Percentiles rank a stretch among this genome's conserved stretches.
Conservation (phyloP, 768 basidiomycete genomes). For the Leccinum disarticulatum region DNA sequence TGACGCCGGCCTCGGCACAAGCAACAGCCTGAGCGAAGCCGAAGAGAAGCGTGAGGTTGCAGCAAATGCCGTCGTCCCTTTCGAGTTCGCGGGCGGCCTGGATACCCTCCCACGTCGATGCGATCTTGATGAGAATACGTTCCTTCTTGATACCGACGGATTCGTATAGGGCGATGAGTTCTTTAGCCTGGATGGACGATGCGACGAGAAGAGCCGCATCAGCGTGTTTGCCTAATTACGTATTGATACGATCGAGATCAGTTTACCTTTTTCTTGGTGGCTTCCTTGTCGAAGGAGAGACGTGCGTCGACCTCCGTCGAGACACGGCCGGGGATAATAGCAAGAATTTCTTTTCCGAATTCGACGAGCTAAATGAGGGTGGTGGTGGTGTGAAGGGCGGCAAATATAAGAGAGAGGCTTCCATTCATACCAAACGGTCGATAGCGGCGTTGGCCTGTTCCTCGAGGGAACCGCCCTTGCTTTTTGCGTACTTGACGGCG, state of each 20-base stretch:
- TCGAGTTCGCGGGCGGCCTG: slow-evolving; percentile 98
- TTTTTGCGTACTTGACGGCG: slow-evolving; percentile 73
- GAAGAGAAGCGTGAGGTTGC: slow-evolving; percentile 98
- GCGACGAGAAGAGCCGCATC: slow-evolving; percentile 7
- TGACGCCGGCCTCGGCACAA: slow-evolving; percentile 97
- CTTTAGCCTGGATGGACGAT: slow-evolving; percentile 53
- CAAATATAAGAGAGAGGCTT: slow-evolving; percentile 12
- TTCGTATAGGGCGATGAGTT: slow-evolving; percentile 92
- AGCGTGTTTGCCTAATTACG: slow-evolving; percentile 22
- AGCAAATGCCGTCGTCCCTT: slow-evolving; percentile 90
- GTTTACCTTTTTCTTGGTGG: slow-evolving; percentile 80
- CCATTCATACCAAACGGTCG: slow-evolving; percentile 77
- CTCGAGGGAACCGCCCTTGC: slow-evolving; percentile 78
- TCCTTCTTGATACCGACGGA: slow-evolving; percentile 93
- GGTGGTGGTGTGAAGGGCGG: slow-evolving; percentile 13
- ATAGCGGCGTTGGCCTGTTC: slow-evolving; percentile 74
- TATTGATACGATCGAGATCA: slow-evolving; percentile 16
- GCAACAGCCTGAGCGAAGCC: slow-evolving; percentile 99
- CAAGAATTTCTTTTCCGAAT: slow-evolving; percentile 94
- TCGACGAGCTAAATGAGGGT: slow-evolving; percentile 74
- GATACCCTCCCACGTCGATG: slow-evolving; percentile 99
- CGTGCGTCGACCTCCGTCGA: slow-evolving; percentile 99
- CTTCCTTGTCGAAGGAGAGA: slow-evolving; percentile 94
- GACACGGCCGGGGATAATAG: slow-evolving; percentile 96
- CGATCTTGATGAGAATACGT: slow-evolving; percentile 98